Evolutionary conservation across 2,329 filamentous ascomycete species (phyloP).

Genomic region (Pyricularia grisea): DNA sequence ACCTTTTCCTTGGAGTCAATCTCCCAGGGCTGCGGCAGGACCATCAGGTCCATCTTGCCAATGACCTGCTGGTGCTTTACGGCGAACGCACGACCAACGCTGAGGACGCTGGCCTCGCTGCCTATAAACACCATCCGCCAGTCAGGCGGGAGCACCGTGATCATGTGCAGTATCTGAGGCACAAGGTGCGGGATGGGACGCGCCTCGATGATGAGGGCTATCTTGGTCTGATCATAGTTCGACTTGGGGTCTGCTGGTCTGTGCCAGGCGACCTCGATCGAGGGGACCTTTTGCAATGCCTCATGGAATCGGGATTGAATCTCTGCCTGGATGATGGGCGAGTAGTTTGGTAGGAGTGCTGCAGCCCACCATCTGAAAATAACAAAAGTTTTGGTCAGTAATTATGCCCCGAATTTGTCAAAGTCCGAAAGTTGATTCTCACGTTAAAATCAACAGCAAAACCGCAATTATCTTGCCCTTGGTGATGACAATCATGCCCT

Average conservation of each 20-base stretch:
- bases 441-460: conserved; percentile 28
- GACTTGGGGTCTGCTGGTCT: conserved; percentile 20
- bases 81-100: conserved; percentile 33
- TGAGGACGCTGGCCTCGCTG: conserved; percentile 34
- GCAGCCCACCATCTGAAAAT: conserved; percentile 37
- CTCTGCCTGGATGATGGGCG: conserved; percentile 28
- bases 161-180: conserved; percentile 41
- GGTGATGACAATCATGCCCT: conserved; percentile 21
- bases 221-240: conserved; percentile 36
- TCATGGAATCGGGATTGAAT: conserved; percentile 28
- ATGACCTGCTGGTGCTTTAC: conserved; percentile 37
- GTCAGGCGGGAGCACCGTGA: conserved; percentile 40
- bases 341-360: conserved; percentile 31
- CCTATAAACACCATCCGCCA: conserved; percentile 47
- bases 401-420: neutral
- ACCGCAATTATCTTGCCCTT: conserved; percentile 23
- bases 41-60: conserved; percentile 41
- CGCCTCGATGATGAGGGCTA: conserved; percentile 42
- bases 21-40: conserved; percentile 36
- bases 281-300: conserved; percentile 27
- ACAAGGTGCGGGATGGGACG: conserved; percentile 36
- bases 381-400: neutral
- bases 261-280: conserved; percentile 30
- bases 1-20: conserved; percentile 38
- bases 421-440: conserved; percentile 11